A percentile compares a stretch with the other conserved stretches of the same genome.
phyloP scores from a whole-genome alignment of 2,329 filamentous ascomycete species.

The Exophiala spinifera region DNA sequence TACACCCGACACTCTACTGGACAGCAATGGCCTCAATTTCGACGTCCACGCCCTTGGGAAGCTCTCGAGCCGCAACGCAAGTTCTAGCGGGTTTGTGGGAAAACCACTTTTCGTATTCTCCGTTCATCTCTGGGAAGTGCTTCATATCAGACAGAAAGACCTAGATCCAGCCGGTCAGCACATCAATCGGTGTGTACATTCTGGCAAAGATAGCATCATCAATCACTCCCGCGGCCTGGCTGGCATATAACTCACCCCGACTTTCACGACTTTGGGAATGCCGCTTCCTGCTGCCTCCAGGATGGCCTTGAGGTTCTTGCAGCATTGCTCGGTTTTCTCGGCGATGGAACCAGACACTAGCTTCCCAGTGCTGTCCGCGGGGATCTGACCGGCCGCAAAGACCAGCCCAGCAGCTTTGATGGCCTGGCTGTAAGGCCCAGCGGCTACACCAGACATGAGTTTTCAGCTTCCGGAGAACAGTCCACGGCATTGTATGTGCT shows the following conservation, averaged over 20 bases:
- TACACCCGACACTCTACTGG: slow-evolving; percentile 32
- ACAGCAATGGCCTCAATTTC: slow-evolving; percentile 65
- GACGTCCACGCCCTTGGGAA: slow-evolving; percentile 61
- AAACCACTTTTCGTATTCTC: slow-evolving; percentile 69
- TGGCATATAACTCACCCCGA: slow-evolving; percentile 50
- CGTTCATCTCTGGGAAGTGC: slow-evolving; percentile 78
- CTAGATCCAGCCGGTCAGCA: slow-evolving; percentile 26
- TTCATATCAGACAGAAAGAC: slow-evolving; percentile 92
- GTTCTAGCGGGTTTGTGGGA: slow-evolving; percentile 60
- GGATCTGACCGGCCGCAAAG: slow-evolving; percentile 75
- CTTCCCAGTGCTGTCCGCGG: slow-evolving; percentile 60
- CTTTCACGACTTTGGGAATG: slow-evolving; percentile 81
- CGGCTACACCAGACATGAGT: slow-evolving; percentile 14
- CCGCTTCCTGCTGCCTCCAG: slow-evolving; percentile 76
- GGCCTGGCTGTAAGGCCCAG: slow-evolving; percentile 49
- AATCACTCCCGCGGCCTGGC: too few species aligned
- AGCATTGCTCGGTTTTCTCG: slow-evolving; percentile 67
- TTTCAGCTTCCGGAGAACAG: not conserved
- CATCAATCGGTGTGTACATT: not conserved
- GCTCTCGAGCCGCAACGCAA: slow-evolving; percentile 61
- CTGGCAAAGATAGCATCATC: too few species aligned
- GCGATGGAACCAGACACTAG: slow-evolving; percentile 63
- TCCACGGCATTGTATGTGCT: slow-evolving; percentile 24
- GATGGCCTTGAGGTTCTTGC: slow-evolving; percentile 79
- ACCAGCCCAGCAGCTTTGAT: slow-evolving; percentile 66